Conservation (phyloP, 768 basidiomycete genomes). For the Calocybe gangraenosa region DNA sequence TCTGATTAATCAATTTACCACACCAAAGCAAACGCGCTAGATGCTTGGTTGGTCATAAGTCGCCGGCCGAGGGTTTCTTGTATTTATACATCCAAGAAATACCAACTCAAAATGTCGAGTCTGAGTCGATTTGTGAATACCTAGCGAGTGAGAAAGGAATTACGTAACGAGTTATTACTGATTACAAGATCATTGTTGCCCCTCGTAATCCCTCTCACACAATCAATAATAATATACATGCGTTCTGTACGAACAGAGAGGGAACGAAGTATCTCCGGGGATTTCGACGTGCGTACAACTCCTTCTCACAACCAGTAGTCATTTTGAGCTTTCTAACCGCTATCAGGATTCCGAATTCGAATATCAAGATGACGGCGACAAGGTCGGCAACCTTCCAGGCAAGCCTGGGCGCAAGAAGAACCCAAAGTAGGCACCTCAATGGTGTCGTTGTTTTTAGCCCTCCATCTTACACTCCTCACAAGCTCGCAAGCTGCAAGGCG, state of each 20-base stretch:
- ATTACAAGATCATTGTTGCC: slow-evolving; percentile 8
- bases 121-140: too few relatives aligned
- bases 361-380: slow-evolving; percentile 36
- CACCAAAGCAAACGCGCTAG: too few relatives aligned
- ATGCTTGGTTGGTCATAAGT: too few relatives aligned
- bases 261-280: slow-evolving; percentile 64
- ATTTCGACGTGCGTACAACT: slow-evolving; percentile 42
- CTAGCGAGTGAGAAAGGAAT: too few relatives aligned
- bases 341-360: slow-evolving; percentile 65
- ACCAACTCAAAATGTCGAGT: too few relatives aligned
- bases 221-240: slow-evolving; percentile 41
- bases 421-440: slow-evolving; percentile 58
- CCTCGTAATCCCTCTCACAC: slow-evolving; percentile 44
- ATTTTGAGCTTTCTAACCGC: slow-evolving; percentile 2
- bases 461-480: slow-evolving; percentile 10
- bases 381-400: slow-evolving; percentile 36
- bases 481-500: slow-evolving; percentile 87
- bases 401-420: slow-evolving; percentile 88
- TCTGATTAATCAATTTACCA: too few relatives aligned
- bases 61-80: too few relatives aligned
- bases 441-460: slow-evolving; percentile 2
- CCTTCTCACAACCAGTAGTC: not conserved
- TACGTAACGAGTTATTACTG: too few relatives aligned
- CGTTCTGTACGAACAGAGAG: slow-evolving; percentile 41
- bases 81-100: too few relatives aligned